Conservation (phyloP, 2,329 filamentous ascomycete genomes). For the Nemania bipapillata region DNA sequence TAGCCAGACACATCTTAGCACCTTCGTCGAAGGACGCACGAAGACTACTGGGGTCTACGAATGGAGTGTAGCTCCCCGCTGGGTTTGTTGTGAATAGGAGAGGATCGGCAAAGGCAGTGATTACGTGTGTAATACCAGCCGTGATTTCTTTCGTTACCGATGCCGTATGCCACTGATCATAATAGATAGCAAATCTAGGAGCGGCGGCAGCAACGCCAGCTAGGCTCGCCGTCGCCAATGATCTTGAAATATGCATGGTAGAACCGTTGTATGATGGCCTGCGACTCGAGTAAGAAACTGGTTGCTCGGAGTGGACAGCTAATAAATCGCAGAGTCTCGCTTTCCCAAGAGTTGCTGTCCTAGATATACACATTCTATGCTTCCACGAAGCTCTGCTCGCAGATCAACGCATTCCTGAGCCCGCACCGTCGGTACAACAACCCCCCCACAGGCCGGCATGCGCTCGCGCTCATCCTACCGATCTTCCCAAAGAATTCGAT, state of each 20-base stretch:
- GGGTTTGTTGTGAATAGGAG: conserved; percentile 46
- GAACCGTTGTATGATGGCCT: not conserved
- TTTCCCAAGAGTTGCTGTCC: not conserved
- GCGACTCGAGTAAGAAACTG: not conserved
- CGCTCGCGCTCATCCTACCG: not conserved
- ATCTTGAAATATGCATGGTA: conserved; percentile 42
- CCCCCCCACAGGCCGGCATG: not conserved
- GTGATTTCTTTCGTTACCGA: conserved; percentile 37
- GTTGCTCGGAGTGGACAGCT: not conserved
- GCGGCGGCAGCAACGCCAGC: conserved; percentile 38
- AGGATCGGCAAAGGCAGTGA: conserved; percentile 48
- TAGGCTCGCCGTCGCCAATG: conserved; percentile 33
- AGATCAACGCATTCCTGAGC: conserved; percentile 5
- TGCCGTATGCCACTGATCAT: conserved; percentile 46
- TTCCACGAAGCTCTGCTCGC: not conserved
- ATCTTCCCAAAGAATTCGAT: not conserved
- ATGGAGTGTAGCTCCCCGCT: conserved; percentile 42
- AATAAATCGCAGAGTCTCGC: not conserved
- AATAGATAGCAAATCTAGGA: conserved; percentile 46
- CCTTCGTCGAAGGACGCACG: conserved; percentile 61
- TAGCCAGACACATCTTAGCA: conserved; percentile 74
- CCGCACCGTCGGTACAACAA: conserved; percentile 8
- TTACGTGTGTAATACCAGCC: conserved; percentile 48
- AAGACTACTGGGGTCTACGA: conserved; percentile 46
- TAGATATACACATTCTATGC: not conserved